A percentile compares a stretch with the other conserved stretches of the same genome.
These are phyloP conservation scores for Cordyceps tenuipes DNA, from an alignment of 2,329 filamentous ascomycete species.

Conservation along the genomic window DNA sequence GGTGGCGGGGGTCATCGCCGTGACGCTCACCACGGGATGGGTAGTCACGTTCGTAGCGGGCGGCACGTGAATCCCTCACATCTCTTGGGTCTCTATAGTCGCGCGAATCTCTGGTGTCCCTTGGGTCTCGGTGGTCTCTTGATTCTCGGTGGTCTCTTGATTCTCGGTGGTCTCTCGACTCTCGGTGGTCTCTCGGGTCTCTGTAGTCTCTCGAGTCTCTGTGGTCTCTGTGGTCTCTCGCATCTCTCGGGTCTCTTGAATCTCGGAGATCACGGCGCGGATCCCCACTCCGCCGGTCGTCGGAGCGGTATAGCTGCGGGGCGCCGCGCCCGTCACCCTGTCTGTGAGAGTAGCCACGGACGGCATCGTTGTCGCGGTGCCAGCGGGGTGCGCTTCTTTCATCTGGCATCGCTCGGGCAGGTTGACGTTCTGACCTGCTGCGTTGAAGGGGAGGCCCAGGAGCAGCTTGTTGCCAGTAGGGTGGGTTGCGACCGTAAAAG, in stretches of 20 bases:
- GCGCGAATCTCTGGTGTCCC: not conserved
- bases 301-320: not conserved
- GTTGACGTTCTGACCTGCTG: constrained; percentile 18
- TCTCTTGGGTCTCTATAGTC: not conserved
- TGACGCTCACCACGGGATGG: constrained; percentile 2
- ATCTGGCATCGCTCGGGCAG: constrained; percentile 15
- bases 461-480: constrained; percentile 9
- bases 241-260: not conserved
- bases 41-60: constrained; percentile 1
- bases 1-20: not conserved
- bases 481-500: constrained; percentile 16
- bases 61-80: not conserved
- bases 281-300: not conserved
- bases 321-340: not conserved
- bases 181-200: not conserved
- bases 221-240: not conserved
- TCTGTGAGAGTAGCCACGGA: not conserved
- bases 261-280: constrained; percentile 3
- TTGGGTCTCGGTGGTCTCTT: not conserved
- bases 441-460: constrained; percentile 15
- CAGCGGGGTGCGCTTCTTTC: constrained; percentile 6
- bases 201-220: not conserved
- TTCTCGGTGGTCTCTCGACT: not conserved
- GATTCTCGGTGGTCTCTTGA: not conserved
- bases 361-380: not conserved